Evolutionary conservation across 2,329 filamentous ascomycete genomes (phyloP).

Genomic region (Botrytis cinerea): DNA sequence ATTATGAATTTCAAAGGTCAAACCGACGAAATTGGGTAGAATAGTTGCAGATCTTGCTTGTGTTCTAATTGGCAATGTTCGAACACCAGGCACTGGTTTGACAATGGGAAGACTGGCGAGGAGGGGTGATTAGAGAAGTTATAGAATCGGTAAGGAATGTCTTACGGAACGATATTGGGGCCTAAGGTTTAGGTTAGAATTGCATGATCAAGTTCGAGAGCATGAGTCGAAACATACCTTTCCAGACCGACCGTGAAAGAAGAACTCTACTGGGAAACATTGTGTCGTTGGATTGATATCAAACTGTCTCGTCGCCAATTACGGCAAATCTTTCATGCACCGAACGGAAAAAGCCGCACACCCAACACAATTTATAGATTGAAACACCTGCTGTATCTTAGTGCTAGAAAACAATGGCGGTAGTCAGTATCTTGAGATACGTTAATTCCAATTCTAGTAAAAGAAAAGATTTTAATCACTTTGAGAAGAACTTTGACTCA

Average conservation of each 20-base stretch:
- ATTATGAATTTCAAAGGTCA: conserved; percentile 72
- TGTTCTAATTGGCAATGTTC: conserved; percentile 65
- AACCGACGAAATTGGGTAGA: conserved; percentile 70
- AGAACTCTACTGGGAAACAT: conserved; percentile 63
- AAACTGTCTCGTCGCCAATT: background rate
- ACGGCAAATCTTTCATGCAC: conserved; percentile 8
- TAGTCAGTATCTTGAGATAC: background rate
- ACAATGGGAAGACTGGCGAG: conserved; percentile 54
- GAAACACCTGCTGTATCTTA: background rate
- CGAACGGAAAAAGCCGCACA: background rate
- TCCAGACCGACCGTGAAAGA: conserved; percentile 69
- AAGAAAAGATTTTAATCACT: background rate
- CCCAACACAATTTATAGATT: background rate
- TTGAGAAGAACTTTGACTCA: rapidly evolving
- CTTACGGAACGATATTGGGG: conserved; percentile 72
- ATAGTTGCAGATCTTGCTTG: conserved; percentile 72
- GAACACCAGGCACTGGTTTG: conserved; percentile 51
- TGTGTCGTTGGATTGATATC: conserved; percentile 22
- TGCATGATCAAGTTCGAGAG: background rate
- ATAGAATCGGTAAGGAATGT: conserved; percentile 18
- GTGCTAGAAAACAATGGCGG: background rate
- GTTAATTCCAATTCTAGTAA: rapidly evolving
- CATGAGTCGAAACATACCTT: conserved; percentile 54
- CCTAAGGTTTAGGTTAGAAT: conserved; percentile 48
- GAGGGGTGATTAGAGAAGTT: conserved; percentile 42